These are phyloP conservation scores for Linnemannia hyalina DNA, from an alignment of 192 early-diverging fungal genomes.

Conservation along the genomic window DNA sequence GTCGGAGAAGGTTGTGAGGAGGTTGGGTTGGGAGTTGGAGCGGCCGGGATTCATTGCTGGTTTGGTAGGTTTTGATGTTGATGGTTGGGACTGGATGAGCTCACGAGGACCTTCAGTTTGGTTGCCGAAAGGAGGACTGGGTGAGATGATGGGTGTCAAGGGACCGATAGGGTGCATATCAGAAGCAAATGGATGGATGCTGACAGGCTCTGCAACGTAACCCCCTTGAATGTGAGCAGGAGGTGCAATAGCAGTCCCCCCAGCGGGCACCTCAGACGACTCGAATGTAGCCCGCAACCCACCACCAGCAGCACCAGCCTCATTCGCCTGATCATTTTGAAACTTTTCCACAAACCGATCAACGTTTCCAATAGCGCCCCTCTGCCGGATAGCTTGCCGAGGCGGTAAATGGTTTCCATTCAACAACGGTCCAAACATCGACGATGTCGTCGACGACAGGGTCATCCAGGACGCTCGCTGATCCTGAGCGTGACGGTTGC, in stretches of 20 bases:
- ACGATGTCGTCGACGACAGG: slow-evolving; percentile 15
- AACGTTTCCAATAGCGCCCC: not conserved
- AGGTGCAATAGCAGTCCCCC: not conserved
- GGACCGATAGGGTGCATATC: not conserved
- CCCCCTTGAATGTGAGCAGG: not conserved
- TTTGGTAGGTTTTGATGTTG: not conserved
- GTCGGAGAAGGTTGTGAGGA: not conserved
- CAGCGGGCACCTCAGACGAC: not conserved
- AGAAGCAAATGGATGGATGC: not conserved
- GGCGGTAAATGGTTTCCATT: slow-evolving; percentile 10
- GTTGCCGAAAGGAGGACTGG: not conserved
- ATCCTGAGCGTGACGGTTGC: not conserved
- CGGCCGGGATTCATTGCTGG: not conserved
- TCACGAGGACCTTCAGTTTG: not conserved
- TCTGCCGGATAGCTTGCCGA: slow-evolving; percentile 8
- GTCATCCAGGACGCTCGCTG: slow-evolving; percentile 28
- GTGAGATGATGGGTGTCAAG: not conserved
- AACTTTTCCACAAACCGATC: slow-evolving; percentile 13
- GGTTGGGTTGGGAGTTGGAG: slow-evolving; percentile 16
- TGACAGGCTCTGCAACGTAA: not conserved
- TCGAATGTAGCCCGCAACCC: not conserved
- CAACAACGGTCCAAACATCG: slow-evolving; percentile 4
- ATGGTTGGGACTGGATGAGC: not conserved
- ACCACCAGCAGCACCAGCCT: not conserved
- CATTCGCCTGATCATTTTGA: not conserved